Percentiles rank a stretch among this genome's conserved stretches.
Conservation (phyloP, 2,329 filamentous ascomycete genomes). For the Zymoseptoria tritici region DNA sequence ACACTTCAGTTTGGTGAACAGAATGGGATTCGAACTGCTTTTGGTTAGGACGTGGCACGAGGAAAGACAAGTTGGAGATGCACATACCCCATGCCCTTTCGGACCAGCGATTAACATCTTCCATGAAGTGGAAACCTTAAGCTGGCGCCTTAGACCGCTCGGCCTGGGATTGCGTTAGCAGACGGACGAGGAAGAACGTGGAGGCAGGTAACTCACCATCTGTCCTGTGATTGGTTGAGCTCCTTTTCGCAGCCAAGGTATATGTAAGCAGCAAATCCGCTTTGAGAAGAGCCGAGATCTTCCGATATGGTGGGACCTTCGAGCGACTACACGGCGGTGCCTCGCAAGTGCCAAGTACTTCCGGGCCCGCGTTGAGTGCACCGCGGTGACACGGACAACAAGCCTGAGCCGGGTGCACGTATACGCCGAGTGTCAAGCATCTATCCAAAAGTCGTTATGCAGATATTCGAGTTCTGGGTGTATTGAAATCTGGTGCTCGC, state of each 20-base stretch:
- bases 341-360: no score
- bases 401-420: neutral
- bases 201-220: neutral
- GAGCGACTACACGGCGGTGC: no score
- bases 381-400: neutral
- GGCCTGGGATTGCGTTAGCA: neutral
- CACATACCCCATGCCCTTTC: neutral
- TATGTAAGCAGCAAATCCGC: no score
- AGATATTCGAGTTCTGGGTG: neutral
- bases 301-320: no score
- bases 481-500: neutral
- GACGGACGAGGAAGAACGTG: no score
- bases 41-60: neutral
- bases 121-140: neutral
- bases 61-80: neutral
- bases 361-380: no score
- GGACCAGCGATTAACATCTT: neutral
- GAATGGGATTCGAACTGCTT: slow-evolving; percentile 2
- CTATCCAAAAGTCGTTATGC: neutral
- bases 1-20: neutral
- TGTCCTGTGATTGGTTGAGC: neutral
- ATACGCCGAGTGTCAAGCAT: neutral
- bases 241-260: no score
- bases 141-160: slow-evolving; percentile 1
- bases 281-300: no score